Evolutionary conservation across 306 rosid species (phyloP), one percentile per base, ranked within the genome.

Genomic region (Dalbergia cochinchinensis): DNA sequence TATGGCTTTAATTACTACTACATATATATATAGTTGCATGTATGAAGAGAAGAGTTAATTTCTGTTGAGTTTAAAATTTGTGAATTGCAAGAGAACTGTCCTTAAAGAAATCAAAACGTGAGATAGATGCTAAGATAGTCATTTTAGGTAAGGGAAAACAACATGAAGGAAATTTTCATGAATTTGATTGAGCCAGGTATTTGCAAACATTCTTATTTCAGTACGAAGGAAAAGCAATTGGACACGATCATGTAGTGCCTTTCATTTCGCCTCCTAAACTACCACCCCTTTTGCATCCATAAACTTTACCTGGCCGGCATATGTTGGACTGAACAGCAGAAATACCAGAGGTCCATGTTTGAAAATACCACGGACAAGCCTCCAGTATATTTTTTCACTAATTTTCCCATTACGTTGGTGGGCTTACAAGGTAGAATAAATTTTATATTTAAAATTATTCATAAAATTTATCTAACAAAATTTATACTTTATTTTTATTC

Each of bases 71-170:
- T 55, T 53, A 11, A 11, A 67, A 6, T 41, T 77, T 78, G 70
- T 77, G 64, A 58, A 33, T 45, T 78, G 69, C 62, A 78, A 78
- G 69, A 44, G 76, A 78, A 69, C 26, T 22, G 11, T 68, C 4
- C 50, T 44, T 26, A 78, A 78, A 78, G 82, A 64, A 69, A 78
- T 61, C 51, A 58, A 66, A 78, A 69, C 69, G 50, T 69, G 62
- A 4, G 74, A 20, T 65, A 58, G 70, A 69, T 5, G 63, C 61
- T 7, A 78, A 58, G 69, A 53, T 15, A 78, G 12, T 39, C 61
- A 78, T 39, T 77, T 55, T 68, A 57, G 82, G 76, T 68, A 58
- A 78, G 42, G 10, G 82, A 78, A 69, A 78, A 55, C 22, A 71
- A 67, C 75, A 57, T 55, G 58, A 66, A 34, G 48, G 33, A 50